Base-by-base conservation (phyloP, 2,329 filamentous ascomycete species). In the Polytolypa hystricis region DNA sequence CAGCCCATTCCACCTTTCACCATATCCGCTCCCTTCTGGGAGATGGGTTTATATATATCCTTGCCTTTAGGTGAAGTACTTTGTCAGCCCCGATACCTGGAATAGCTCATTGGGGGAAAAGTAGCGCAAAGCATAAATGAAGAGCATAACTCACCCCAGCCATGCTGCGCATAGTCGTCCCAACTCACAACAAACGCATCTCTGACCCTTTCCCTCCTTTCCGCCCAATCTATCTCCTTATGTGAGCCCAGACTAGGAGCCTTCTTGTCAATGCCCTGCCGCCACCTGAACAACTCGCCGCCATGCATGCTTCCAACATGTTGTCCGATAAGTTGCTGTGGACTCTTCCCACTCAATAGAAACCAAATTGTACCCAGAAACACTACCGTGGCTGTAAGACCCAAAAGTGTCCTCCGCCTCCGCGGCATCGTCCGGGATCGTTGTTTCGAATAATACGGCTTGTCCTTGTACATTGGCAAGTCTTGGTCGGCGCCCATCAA, bases 381-480 rank as follows among this genome's bases (percentile, higher is more conserved):
- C 18, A 85, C 50, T 14, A 80, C 45, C 6, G 73, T 58, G 21
- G 83, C 45, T 4, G 69, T 60, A 16, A 73, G 43, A 29, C 73
- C 54, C 2, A 74, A 60, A 41, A 81, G 67, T 64, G 81, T 84
- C 50, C 73, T 72, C 57, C 71, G 73, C 64, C 75, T 79, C 48
- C 74, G 61, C 21, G 74, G 26, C 14, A 12, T 28, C 4, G 30
- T 16, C 8, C 23, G 69, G 35, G 69, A 68, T 43, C 69, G 53
- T 47, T 73, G 68, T 42, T 61, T 55, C n/a, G 59, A 51, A 39
- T 60, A 65, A 55, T 84, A 91, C n/a, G 91, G 91, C 60, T 98
- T 98, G 64, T 98, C 91, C 64, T 98, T 98, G 67, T 98, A 98
- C 82, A 96, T 87, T 30, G 91, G 91, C 44, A 98, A 66, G 40